Evolutionary conservation across 176 grass and related monocot species (phyloP).

Genomic region (Bothriochloa decipiens): DNA sequence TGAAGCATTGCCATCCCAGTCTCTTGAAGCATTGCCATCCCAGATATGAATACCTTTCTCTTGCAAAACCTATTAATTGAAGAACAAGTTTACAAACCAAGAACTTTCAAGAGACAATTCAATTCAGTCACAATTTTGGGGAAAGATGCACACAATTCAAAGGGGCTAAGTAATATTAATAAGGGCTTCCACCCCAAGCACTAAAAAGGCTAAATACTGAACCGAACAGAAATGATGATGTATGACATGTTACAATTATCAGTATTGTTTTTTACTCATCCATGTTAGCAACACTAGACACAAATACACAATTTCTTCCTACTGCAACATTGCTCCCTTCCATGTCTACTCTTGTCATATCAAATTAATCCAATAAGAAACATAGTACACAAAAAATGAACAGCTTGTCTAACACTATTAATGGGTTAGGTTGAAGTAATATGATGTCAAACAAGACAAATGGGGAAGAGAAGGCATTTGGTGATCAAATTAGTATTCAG

Average conservation of each 20-base stretch:
- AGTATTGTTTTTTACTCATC: too few species aligned
- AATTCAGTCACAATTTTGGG: not conserved
- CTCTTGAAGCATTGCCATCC: conserved; percentile 94
- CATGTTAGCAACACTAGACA: too few species aligned
- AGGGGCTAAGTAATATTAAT: too few species aligned
- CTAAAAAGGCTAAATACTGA: not conserved
- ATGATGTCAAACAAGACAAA: not conserved
- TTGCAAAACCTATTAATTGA: conserved; percentile 65
- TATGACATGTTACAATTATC: too few species aligned
- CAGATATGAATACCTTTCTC: conserved; percentile 84
- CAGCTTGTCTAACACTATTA: not conserved
- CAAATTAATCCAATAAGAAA: not conserved
- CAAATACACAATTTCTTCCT: not conserved
- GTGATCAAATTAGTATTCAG: not conserved
- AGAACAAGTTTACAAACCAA: not conserved
- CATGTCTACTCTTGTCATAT: not conserved
- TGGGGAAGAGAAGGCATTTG: not conserved
- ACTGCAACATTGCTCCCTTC: not conserved
- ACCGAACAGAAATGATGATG: not conserved
- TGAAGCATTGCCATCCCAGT: conserved; percentile 95
- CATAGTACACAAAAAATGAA: not conserved
- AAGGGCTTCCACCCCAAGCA: not conserved
- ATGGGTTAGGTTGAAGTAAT: not conserved
- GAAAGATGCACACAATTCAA: not conserved
- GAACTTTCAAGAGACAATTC: not conserved